Base-by-base conservation (phyloP, 2,329 filamentous ascomycete genomes). In the Nothomitra cinnamomea region DNA sequence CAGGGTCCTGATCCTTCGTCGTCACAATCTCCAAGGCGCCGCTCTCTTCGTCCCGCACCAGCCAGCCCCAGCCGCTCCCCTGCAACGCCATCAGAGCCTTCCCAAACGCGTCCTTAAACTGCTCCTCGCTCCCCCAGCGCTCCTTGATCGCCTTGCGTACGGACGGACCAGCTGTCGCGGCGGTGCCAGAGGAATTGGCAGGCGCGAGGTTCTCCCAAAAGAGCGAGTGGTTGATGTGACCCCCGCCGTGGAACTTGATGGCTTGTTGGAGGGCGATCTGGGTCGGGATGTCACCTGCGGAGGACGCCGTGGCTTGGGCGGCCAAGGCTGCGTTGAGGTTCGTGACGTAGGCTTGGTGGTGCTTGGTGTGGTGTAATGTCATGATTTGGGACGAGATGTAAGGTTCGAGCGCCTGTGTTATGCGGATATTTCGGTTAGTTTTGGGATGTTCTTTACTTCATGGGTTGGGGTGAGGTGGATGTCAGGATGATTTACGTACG, bases 161-260 rank as follows among this genome's bases (percentile, higher is more conserved):
- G 19, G 70, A 69, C 0, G 82, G 79, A 0, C 69, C 68, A 0
- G 79, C 78, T 1, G 71, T 66, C 2, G 73, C 69, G 48, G 77
- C 71, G 1, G 84, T 75, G 6, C 81, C 77, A 0, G 72, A 58
- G 1, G 75, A 79, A 17, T 69, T 72, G 0, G 79, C 68, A 0
- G 85, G 84, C 0, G 78, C 69, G 17, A 94, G 75, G 67, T 87
- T 89, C 69, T 85, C 80, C 88, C 88, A 95, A 75, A 95, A 95
- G 36, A 95, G 79, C 0, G 80, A 82, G 73, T 95, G 89, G 72
- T 95, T 95, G 69, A 94, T 83, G 72, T 95, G 88, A 5, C 89
- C 89, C 43, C 89, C 89, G 50, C 84, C 88, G 66, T 94, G 87
- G 76, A 94, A 95, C 62, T 83, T 85, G 70, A 94, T 80, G 57